phyloP scores from a whole-genome alignment of 2,329 filamentous ascomycete genomes.

The Colletotrichum phormii region DNA sequence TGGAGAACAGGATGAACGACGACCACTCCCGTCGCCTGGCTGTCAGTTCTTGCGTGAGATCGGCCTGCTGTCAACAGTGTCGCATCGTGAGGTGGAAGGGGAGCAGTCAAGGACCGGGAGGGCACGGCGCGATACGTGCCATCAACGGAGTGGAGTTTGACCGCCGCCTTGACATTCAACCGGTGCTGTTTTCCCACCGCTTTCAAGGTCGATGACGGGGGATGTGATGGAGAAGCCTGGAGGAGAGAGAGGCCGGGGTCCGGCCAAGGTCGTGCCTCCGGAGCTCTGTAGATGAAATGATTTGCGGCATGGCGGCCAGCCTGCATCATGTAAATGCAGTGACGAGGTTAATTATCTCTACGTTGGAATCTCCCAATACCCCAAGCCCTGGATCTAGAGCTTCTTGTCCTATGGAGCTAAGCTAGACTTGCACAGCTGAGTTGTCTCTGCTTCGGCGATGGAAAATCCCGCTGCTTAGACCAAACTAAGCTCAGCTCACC shows the following conservation, averaged over 20 bases:
- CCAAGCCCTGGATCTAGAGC: background rate
- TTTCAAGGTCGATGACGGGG: background rate
- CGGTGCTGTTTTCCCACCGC: background rate
- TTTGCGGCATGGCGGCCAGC: background rate
- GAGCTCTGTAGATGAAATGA: background rate
- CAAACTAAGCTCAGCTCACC: constrained; percentile 1
- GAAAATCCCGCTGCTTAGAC: background rate
- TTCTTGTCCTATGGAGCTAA: background rate
- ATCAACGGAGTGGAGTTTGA: too few species aligned
- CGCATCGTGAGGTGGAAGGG: background rate
- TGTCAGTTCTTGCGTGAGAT: background rate
- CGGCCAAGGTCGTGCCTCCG: background rate
- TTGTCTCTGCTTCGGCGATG: background rate
- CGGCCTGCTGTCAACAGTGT: background rate
- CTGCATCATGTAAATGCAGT: background rate
- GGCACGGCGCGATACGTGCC: background rate
- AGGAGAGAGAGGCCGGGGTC: background rate
- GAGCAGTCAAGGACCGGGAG: background rate
- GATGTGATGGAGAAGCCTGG: background rate
- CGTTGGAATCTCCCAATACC: background rate
- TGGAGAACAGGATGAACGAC: background rate
- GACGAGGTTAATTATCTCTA: background rate
- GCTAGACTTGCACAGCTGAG: background rate
- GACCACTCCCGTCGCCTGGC: background rate
- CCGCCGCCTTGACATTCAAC: background rate